Evolutionary conservation across 768 basidiomycete genomes (phyloP), one percentile per base, ranked within the genome.

Genomic region (Kwoniella pini): DNA sequence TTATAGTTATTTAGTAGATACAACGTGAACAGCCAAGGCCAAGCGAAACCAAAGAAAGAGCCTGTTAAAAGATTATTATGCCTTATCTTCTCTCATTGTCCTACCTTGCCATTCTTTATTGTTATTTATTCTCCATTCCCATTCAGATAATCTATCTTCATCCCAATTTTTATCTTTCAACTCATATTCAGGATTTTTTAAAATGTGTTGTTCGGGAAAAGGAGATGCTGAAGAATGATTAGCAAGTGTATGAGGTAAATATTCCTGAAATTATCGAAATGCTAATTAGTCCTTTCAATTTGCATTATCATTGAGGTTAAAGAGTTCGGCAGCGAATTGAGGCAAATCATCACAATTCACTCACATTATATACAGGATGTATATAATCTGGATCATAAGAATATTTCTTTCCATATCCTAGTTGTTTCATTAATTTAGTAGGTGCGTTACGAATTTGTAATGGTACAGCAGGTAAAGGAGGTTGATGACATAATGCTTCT

Each of bases 371-470:
- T 38, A 88, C 86, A 0, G 88, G 88, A 72, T 89, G 88, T 11
- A 84, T 84, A 62, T 82, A 88, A 26, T 77, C 79, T 9, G 87
- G 87, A 74, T 88, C 85, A 64, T 86, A 89, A 54, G 72, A 76
- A 63, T 89, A 89, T 21, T 81, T 83, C 64, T 83, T 80, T 1
- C 85, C 86, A 68, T 88, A 89, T 21, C 85, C 86, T 1, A 89
- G 80, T 24, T 85, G 82, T 71, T 86, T 85, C 86, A 88, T 87
- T 10, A 89, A 70, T 19, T 64, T 66, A 2, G 89, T 90, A 2
- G 89, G 89, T 9, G 89, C 88, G 76, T 92, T 91, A 28, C 91
- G 83, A 67, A 91, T 82, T 36, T 82, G 81, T 57, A 89, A 68
- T 0, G 91, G 91, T 1, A 92, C 88, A 82, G 48, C 84, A 70